These are phyloP conservation scores for Arachis hypogaea DNA, from an alignment of 306 rosid genomes.

Conservation along the genomic window DNA sequence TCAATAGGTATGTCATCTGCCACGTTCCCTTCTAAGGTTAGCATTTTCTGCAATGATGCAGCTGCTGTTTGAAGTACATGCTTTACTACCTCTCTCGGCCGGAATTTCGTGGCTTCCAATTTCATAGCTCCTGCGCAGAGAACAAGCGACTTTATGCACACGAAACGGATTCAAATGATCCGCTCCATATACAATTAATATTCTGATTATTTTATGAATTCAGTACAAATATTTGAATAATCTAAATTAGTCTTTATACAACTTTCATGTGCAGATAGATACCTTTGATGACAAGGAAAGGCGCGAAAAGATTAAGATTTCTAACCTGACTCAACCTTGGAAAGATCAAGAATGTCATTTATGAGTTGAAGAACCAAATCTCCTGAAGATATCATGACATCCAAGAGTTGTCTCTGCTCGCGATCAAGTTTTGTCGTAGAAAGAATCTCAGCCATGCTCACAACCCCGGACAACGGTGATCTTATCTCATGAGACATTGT, in stretches of 20 bases:
- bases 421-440: slow-evolving; percentile 81
- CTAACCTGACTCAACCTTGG: slow-evolving; percentile 98
- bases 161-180: slow-evolving; percentile 25
- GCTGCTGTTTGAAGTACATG: slow-evolving; percentile 98
- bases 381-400: slow-evolving; percentile 95
- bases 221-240: background rate
- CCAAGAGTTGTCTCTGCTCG: slow-evolving; percentile 86
- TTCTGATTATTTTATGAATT: no score
- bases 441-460: slow-evolving; percentile 97
- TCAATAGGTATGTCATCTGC: slow-evolving; percentile 89
- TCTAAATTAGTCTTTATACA: slow-evolving; percentile 2
- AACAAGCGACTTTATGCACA: slow-evolving; percentile 8
- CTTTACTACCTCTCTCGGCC: slow-evolving; percentile 92
- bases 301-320: slow-evolving; percentile 27
- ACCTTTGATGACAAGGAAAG: background rate
- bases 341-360: slow-evolving; percentile 97
- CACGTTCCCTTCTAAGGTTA: slow-evolving; percentile 88
- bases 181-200: background rate
- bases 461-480: slow-evolving; percentile 95
- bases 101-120: slow-evolving; percentile 92
- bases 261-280: slow-evolving; percentile 6
- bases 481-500: slow-evolving; percentile 99
- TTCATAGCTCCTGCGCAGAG: slow-evolving; percentile 82
- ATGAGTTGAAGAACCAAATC: slow-evolving; percentile 98
- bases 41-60: slow-evolving; percentile 83